Conservation (phyloP, 306 rosid genomes). For the Senna tora region DNA sequence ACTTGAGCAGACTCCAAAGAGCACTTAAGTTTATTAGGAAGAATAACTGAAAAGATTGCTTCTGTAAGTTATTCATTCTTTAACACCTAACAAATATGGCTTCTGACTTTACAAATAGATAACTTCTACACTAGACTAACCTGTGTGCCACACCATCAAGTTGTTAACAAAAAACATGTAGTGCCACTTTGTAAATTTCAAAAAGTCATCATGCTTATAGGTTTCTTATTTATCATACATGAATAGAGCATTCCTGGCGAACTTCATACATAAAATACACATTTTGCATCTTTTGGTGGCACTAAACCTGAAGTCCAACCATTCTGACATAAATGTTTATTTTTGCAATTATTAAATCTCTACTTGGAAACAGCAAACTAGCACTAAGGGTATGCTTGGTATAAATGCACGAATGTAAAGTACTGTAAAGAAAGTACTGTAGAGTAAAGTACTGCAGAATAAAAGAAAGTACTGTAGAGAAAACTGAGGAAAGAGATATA, state of each 20-base stretch:
- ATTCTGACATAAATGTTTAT: background rate
- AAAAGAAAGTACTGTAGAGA: too few species aligned
- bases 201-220: slow-evolving; percentile 5
- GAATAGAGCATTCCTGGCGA: slow-evolving; percentile 8
- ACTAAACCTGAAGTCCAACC: background rate
- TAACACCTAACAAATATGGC: slow-evolving; percentile 28
- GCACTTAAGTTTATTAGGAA: slow-evolving; percentile 10
- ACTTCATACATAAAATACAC: slow-evolving; percentile 17
- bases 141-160: slow-evolving; percentile 1
- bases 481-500: too few species aligned
- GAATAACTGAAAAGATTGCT: background rate
- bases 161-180: background rate
- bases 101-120: slow-evolving; percentile 16
- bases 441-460: too few species aligned
- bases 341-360: background rate
- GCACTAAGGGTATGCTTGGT: too few species aligned
- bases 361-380: slow-evolving; percentile 26
- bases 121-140: slow-evolving; percentile 20
- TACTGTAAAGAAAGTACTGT: too few species aligned
- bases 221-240: background rate
- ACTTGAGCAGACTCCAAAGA: slow-evolving; percentile 21
- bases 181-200: background rate
- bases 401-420: too few species aligned
- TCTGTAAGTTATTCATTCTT: background rate
- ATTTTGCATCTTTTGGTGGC: slow-evolving; percentile 10